phyloP scores from a whole-genome alignment of 2,329 filamentous ascomycete genomes.

The Neonectria hederae region DNA sequence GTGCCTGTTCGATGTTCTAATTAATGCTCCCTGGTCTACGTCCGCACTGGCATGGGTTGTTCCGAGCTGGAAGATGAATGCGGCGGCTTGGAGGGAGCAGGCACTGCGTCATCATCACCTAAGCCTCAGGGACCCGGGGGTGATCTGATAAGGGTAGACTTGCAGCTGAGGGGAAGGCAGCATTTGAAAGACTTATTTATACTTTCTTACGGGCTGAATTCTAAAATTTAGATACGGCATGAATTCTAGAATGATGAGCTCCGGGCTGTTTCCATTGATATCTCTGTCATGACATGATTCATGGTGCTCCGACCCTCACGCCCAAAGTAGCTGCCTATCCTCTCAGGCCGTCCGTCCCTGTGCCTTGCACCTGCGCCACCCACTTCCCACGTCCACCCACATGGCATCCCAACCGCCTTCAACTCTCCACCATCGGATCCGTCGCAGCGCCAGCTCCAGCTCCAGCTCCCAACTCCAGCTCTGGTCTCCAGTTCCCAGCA shows the following conservation, averaged over 20 bases:
- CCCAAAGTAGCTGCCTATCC: slow-evolving; percentile 1
- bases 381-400: slow-evolving; percentile 21
- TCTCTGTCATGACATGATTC: background rate
- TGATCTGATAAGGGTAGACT: slow-evolving; percentile 16
- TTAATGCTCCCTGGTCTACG: background rate
- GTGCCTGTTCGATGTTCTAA: no score
- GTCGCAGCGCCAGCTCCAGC: slow-evolving; percentile 4
- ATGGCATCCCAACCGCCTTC: slow-evolving; percentile 7
- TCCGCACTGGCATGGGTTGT: background rate
- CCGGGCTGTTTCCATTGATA: no score
- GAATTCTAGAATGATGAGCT: background rate
- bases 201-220: background rate
- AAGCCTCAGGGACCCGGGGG: background rate
- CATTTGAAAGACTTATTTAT: background rate
- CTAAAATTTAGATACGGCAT: no score
- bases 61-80: slow-evolving; percentile 6
- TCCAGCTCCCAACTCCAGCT: slow-evolving; percentile 8
- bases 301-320: background rate
- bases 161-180: background rate
- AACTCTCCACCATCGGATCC: slow-evolving; percentile 17
- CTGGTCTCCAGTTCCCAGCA: background rate
- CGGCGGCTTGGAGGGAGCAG: slow-evolving; percentile 10
- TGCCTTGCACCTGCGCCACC: slow-evolving; percentile 26
- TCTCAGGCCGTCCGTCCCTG: background rate
- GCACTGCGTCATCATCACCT: slow-evolving; percentile 27